A percentile compares a stretch with the other conserved stretches of the same genome.
Conservation (phyloP, 2,329 filamentous ascomycete genomes). For the Kalmusia sp. region DNA sequence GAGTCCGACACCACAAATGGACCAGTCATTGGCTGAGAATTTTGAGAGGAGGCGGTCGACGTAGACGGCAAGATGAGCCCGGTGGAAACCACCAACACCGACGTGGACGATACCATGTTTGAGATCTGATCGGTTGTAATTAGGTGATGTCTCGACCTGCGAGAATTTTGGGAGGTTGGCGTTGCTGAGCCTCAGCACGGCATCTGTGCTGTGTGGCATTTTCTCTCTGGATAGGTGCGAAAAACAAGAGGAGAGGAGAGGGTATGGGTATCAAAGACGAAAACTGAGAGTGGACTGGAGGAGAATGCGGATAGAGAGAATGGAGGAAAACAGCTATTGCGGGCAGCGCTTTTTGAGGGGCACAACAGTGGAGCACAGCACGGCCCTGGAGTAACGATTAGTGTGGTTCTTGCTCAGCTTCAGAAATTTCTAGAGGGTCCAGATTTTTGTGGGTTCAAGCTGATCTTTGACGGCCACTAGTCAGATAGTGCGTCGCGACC, state of each 20-base stretch:
- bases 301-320: slow-evolving; percentile 1
- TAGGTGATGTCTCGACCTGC: slow-evolving; percentile 29
- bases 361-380: slow-evolving; percentile 9
- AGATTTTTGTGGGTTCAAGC: slow-evolving; percentile 7
- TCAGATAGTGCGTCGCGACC: slow-evolving; percentile 5
- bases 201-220: slow-evolving; percentile 4
- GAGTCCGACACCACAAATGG: slow-evolving; percentile 36
- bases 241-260: neutral
- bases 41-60: slow-evolving; percentile 36
- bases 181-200: slow-evolving; percentile 24
- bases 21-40: slow-evolving; percentile 33
- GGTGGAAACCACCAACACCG: slow-evolving; percentile 37
- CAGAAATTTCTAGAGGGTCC: slow-evolving; percentile 11
- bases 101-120: slow-evolving; percentile 40
- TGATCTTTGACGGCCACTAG: slow-evolving; percentile 10
- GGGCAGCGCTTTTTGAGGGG: slow-evolving; percentile 7
- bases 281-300: neutral
- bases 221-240: neutral
- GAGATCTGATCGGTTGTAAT: slow-evolving; percentile 29
- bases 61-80: slow-evolving; percentile 36
- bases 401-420: slow-evolving; percentile 7
- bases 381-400: slow-evolving; percentile 4
- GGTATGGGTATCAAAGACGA: neutral
- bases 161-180: slow-evolving; percentile 25
- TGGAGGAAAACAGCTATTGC: neutral